Base-by-base conservation (phyloP, 1,284 basidiomycete species). In the Leccinum subrobustum region DNA sequence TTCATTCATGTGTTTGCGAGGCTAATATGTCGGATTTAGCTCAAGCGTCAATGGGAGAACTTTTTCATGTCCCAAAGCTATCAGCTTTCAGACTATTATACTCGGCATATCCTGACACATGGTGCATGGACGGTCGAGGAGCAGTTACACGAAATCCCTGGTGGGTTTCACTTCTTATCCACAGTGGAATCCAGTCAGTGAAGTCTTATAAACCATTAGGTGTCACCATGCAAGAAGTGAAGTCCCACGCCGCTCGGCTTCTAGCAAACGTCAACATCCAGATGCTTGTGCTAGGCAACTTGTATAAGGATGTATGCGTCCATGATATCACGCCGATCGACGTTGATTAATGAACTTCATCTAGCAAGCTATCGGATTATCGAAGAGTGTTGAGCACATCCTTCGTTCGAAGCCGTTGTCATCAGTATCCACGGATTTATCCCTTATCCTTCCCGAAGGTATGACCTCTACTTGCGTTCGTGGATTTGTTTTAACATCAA, bases 61-160 rank as follows among this genome's bases (percentile, higher is more conserved):
- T 95, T 95, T 76, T 88, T 87, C 74, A 82, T 98, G 63, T 86
- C 86, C 27, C 91, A 95, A 73, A 91, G 94, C 1, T 95, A 92
- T 75, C 79, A 83, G 20, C 81, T 98, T 29, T 91, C 92, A 3
- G 87, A 91, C 66, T 93, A 92, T 75, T 95, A 89, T 73, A 80
- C 81, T 23, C 83, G 84, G 18, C 90, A 95, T 74, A 75, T 92
- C 18, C 77, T 93, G 50, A 79, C 88, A 0, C 85, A 92, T 62
- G 79, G 78, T 39, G 83, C 87, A 63, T 98, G 93, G 91, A 92
- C 90, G 0, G 75, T 91, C 23, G 80, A 88, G 54, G 94, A 98
- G 71, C 90, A 88, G 69, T 77, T 98, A n/a, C 77, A 77, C 12
- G 93, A 92, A 70, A 76, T 99, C 23, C 78, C 85, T 47, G 77